Conservation (phyloP, 495 filamentous ascomycete species). For the Daldinia vernicosa region DNA sequence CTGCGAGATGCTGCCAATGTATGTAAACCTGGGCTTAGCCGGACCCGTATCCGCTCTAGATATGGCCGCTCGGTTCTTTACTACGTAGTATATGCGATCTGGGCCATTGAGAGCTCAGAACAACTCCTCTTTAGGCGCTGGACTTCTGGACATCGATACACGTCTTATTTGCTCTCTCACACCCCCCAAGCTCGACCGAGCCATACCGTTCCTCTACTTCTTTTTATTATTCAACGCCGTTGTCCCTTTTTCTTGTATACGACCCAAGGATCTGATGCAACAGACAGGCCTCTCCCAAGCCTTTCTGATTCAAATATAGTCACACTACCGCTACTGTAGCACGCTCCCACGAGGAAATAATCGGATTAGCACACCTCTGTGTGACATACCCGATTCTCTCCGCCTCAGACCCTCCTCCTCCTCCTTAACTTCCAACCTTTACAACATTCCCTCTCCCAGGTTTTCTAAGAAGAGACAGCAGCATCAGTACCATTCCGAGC, state of each 20-base stretch:
- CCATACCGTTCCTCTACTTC: slow-evolving; percentile 44
- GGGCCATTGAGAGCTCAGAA: slow-evolving; percentile 52
- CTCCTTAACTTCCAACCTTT: slow-evolving; percentile 43
- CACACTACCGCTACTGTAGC: slow-evolving; percentile 45
- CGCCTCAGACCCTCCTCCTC: slow-evolving; percentile 35
- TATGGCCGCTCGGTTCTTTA: slow-evolving; percentile 49
- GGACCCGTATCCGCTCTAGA: slow-evolving; percentile 50
- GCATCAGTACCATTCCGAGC: slow-evolving; percentile 37
- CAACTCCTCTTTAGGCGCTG: slow-evolving; percentile 50
- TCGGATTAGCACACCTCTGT: slow-evolving; percentile 41
- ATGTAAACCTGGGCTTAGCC: slow-evolving; percentile 48
- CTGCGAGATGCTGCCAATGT: slow-evolving; percentile 47
- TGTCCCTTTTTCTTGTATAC: slow-evolving; percentile 46
- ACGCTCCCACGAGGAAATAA: slow-evolving; percentile 46
- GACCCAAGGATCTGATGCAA: slow-evolving; percentile 43
- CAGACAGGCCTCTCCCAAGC: slow-evolving; percentile 40
- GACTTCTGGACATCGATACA: slow-evolving; percentile 47
- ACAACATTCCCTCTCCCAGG: slow-evolving; percentile 17
- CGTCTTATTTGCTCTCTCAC: slow-evolving; percentile 47
- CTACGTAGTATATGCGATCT: slow-evolving; percentile 49
- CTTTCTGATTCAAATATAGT: slow-evolving; percentile 45
- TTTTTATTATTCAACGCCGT: slow-evolving; percentile 48
- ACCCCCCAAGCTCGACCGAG: slow-evolving; percentile 52
- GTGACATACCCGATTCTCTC: slow-evolving; percentile 35
- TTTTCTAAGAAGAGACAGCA: slow-evolving; percentile 34